phyloP scores from a whole-genome alignment of 805 yeast genomes.

The Monosporozyma siamensis region DNA sequence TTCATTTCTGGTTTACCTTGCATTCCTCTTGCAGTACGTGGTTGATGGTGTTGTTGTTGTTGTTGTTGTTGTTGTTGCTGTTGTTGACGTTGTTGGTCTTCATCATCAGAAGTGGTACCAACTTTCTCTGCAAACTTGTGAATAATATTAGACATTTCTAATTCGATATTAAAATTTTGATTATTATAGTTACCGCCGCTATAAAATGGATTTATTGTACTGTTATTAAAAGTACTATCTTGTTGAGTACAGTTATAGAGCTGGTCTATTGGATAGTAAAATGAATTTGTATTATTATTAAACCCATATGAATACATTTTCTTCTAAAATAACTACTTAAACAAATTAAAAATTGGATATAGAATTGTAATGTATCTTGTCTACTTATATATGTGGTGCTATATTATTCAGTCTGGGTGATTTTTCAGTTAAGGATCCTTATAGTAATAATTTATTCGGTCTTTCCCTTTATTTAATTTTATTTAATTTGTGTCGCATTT shows the following conservation, averaged over 20 bases:
- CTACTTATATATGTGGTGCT: too few species aligned
- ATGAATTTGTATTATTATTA: background rate
- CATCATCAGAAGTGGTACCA: slow-evolving; percentile 15
- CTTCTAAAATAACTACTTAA: too few species aligned
- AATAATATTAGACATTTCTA: slow-evolving; percentile 23
- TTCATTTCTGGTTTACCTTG: background rate
- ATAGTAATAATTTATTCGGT: too few species aligned
- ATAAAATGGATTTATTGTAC: background rate
- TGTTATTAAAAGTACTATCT: background rate
- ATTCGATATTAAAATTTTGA: background rate
- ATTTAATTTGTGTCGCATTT: too few species aligned
- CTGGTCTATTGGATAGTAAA: background rate
- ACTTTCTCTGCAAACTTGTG: slow-evolving; percentile 26
- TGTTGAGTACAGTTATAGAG: background rate
- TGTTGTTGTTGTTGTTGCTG: slow-evolving; percentile 4
- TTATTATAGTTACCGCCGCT: background rate
- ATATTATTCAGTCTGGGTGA: too few species aligned
- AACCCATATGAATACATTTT: background rate
- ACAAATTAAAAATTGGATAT: too few species aligned
- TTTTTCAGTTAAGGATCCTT: too few species aligned
- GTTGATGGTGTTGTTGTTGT: background rate
- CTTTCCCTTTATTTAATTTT: too few species aligned
- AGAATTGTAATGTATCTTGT: too few species aligned
- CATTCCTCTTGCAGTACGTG: background rate
- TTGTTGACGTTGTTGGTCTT: slow-evolving; percentile 6